A percentile compares a stretch with the other conserved stretches of the same genome.
These are phyloP conservation scores for Lodderomyces jiufengensis DNA, from an alignment of 1,139 yeast genomes.

Conservation along the genomic window DNA sequence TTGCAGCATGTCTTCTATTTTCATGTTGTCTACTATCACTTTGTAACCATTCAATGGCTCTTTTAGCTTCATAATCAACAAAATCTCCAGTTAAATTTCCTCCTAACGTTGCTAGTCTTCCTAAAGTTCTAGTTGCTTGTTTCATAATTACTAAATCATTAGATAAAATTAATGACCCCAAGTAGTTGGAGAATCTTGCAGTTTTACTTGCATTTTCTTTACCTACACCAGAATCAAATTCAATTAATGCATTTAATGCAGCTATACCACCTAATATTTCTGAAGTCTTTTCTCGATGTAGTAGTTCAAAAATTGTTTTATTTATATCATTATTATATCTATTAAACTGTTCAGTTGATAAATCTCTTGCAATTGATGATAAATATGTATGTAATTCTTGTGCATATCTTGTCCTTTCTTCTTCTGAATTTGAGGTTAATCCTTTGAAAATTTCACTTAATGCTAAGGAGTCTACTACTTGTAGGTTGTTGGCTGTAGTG, in stretches of 20 bases:
- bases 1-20: conserved; percentile 85
- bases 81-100: conserved; percentile 87
- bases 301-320: conserved; percentile 79
- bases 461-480: conserved; percentile 48
- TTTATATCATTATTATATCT: conserved; percentile 83
- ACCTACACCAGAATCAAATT: conserved; percentile 59
- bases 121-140: conserved; percentile 81
- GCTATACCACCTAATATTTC: conserved; percentile 87
- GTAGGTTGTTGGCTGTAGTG: conserved; percentile 15
- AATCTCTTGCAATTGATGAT: conserved; percentile 68
- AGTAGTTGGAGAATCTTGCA: conserved; percentile 83
- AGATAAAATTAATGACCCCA: conserved; percentile 76
- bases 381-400: conserved; percentile 64
- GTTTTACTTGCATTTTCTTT: conserved; percentile 87
- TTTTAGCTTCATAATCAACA: conserved; percentile 87
- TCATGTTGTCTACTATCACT: conserved; percentile 65
- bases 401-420: conserved; percentile 58
- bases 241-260: conserved; percentile 84
- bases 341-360: conserved; percentile 73
- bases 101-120: conserved; percentile 85
- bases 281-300: conserved; percentile 67
- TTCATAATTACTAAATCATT: conserved; percentile 82
- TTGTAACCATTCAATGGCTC: conserved; percentile 89
- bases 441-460: conserved; percentile 53
- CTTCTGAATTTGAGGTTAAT: conserved; percentile 46